phyloP scores from a whole-genome alignment of 345 rosid genomes.

The Carallia brachiata region DNA sequence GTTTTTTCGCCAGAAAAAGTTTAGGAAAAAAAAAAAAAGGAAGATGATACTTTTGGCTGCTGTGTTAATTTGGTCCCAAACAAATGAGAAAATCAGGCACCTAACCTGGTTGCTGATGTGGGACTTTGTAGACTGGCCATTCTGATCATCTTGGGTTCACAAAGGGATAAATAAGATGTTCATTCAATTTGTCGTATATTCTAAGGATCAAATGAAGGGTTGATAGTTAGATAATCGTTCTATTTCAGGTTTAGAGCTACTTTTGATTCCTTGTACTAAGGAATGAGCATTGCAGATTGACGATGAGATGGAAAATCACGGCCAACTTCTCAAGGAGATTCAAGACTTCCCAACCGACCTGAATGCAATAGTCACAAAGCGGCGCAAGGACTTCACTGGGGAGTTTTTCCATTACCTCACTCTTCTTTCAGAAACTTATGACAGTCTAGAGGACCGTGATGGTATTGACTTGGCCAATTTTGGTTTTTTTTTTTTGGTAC shows the following conservation, averaged over 20 bases:
- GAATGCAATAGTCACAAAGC: slow-evolving; percentile 63
- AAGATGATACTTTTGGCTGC: background rate
- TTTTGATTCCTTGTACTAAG: slow-evolving; percentile 32
- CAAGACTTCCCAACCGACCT: slow-evolving; percentile 79
- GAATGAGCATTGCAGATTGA: slow-evolving; percentile 75
- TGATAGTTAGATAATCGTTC: background rate
- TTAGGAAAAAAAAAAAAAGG: background rate
- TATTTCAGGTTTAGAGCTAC: slow-evolving; percentile 31
- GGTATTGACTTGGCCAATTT: slow-evolving; percentile 44
- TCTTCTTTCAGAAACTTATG: slow-evolving; percentile 63
- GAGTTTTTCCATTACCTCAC: slow-evolving; percentile 68
- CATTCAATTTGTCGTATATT: background rate
- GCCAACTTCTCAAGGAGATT: slow-evolving; percentile 71
- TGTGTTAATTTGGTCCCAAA: background rate
- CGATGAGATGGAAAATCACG: slow-evolving; percentile 82
- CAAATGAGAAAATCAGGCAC: background rate
- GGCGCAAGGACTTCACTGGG: slow-evolving; percentile 75
- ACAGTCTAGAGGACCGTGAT: slow-evolving; percentile 76
- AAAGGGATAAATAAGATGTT: too few relatives aligned
- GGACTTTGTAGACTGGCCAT: too few relatives aligned
- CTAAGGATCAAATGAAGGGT: background rate
- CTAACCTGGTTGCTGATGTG: background rate
- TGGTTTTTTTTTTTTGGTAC: background rate
- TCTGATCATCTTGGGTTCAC: too few relatives aligned
- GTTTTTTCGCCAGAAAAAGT: background rate